Base-by-base conservation (phyloP, 306 rosid species). In the Rubus idaeus region DNA sequence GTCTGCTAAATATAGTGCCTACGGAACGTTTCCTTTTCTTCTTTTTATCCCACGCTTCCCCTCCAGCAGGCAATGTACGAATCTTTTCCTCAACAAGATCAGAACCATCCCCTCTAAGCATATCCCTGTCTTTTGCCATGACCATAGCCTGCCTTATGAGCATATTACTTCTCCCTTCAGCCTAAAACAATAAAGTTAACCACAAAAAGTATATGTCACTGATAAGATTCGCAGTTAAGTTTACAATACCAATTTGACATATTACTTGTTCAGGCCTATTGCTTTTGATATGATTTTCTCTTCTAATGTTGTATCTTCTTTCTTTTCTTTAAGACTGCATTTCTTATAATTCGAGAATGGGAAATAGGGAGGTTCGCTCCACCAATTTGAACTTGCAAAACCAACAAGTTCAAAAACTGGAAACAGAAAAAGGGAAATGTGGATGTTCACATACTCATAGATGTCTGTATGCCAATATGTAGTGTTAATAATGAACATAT, bases 31-130 rank as follows among this genome's bases (percentile, higher is more conserved):
- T 90, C 82, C 96, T 88, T 90, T 83, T 90, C 83, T 86, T 85
- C 84, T 90, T 91, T 82, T 84, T 83, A 77, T 91, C 97, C 94
- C 94, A 83, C 16, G 89, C 86, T 79, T 91, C 97, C 73, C 86
- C 90, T 78, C 83, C 92, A 74, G 84, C 87, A 72, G 97, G 94
- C 79, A 90, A 75, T 77, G 81, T 84, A 69, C 88, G 87, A 68
- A 91, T 86, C 85, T 91, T 94, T 87, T 90, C 98, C 75, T 90
- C 91, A 55, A 86, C 83, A 56, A 81, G 71, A 76, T 89, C 93
- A 90, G 91, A 85, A 73, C 87, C 88, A 83, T 85, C 94, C 61
- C 83, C 94, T 82, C 84, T 84, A 64, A 65, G 77, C 81, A 78
- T 62, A 85, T 86, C 94, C 86, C 88, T 86, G 66, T 88, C 92